Evolutionary conservation across 768 basidiomycete genomes (phyloP), one percentile per base, ranked within the genome.

Genomic region (Tricholoma matsutake): DNA sequence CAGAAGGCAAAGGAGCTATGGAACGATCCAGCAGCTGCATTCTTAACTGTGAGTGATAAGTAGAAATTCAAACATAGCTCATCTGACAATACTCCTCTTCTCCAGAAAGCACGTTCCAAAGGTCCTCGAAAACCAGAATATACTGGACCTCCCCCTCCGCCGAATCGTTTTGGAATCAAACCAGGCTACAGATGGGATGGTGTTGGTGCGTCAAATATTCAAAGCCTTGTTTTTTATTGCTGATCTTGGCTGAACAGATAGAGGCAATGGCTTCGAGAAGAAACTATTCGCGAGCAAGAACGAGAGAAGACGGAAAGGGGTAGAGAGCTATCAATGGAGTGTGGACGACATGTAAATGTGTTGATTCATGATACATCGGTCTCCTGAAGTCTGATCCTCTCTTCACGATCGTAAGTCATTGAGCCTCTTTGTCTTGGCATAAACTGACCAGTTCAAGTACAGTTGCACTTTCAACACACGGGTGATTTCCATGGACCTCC

Each of bases 101-200:
- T 64, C 58, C 68, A 94, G 91, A 91, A 91, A 83, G 87, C 88
- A 72, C 79, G 72, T 70, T 69, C 80, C 0, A 92, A 91, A 67
- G 92, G 87, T 0, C 88, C 93, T 2, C 84, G 84, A 56, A 86
- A 81, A 74, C 97, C 96, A 8, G 87, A 89, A 71, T 98, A 98
- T 72, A 79, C 74, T 16, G 95, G 96, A 11, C 93, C 96, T 0
- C 84, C 89, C 0, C 92, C 93, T 1, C 89, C 94, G 13, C 96
- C 96, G 7, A 98, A 99, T 76, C 87, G 97, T 6, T 98, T 96
- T 72, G 89, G 90, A 22, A 98, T 99, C 64, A 89, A 84, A 64
- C 97, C 97, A 25, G 97, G 97, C 0, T 94, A 95, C 72, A 82
- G 96, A 70, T 99, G 97, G 97, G 97, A 99, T 72, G 97, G 97